Conservation (phyloP, 257 asterid genomes). For the Solanum appendiculatum region DNA sequence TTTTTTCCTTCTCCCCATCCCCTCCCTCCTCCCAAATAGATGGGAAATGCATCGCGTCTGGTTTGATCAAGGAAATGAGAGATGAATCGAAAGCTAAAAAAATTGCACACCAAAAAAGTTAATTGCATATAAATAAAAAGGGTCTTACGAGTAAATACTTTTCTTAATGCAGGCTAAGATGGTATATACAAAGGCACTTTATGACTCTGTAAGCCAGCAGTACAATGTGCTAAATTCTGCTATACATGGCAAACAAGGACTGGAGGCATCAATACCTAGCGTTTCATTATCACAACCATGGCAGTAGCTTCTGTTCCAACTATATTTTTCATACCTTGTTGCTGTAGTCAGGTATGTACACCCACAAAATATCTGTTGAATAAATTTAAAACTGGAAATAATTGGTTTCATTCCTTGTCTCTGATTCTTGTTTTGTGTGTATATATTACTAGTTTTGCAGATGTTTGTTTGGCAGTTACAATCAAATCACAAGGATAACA, state of each 20-base stretch:
- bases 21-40: not conserved
- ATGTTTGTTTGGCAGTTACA: not conserved
- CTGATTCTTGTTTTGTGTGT: not conserved
- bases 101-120: not conserved
- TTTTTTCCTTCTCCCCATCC: not conserved
- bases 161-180: conserved; percentile 49
- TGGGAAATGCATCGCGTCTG: not conserved
- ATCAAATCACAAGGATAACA: not conserved
- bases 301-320: conserved; percentile 26
- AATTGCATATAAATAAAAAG: not conserved
- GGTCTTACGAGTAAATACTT: not conserved
- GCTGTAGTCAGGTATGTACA: not conserved
- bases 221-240: conserved; percentile 66
- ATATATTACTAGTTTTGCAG: not conserved
- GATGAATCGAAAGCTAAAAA: not conserved
- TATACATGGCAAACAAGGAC: conserved; percentile 67
- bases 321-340: not conserved
- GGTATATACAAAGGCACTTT: conserved; percentile 37
- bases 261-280: conserved; percentile 51
- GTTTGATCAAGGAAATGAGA: not conserved
- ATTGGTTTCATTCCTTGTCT: not conserved
- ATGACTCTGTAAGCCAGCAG: conserved; percentile 56
- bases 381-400: not conserved
- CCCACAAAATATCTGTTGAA: not conserved
- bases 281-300: conserved; percentile 74